These are phyloP conservation scores for Ceratocystis diversiconidia DNA, from an alignment of 2,329 filamentous ascomycete species.

Conservation along the genomic window DNA sequence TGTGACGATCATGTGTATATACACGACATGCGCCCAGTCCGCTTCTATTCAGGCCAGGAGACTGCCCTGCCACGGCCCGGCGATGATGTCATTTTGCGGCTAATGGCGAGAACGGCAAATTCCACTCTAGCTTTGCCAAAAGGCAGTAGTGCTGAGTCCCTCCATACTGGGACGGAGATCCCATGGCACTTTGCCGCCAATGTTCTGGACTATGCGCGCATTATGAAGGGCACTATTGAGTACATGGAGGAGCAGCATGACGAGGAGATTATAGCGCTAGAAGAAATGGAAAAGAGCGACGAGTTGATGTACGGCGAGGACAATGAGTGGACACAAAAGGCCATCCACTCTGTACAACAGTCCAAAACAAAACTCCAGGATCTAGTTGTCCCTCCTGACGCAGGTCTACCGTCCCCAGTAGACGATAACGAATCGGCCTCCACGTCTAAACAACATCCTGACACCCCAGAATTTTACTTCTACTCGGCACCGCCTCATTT, in stretches of 20 bases:
- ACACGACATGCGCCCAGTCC: slow-evolving; percentile 76
- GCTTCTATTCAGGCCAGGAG: slow-evolving; percentile 85
- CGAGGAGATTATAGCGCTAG: slow-evolving; percentile 59
- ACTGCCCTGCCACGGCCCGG: slow-evolving; percentile 65
- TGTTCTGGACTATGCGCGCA: slow-evolving; percentile 82
- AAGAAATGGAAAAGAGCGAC: slow-evolving; percentile 70
- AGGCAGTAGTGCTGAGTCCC: slow-evolving; percentile 54
- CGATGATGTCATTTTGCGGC: slow-evolving; percentile 73
- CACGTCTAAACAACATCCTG: neutral
- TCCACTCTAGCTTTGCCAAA: slow-evolving; percentile 79
- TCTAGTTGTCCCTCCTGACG: slow-evolving; percentile 8
- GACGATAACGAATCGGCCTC: neutral
- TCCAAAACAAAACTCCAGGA: slow-evolving; percentile 55
- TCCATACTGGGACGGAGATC: slow-evolving; percentile 58
- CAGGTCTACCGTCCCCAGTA: neutral
- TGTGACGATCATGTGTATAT: slow-evolving; percentile 89
- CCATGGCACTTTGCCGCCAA: slow-evolving; percentile 94
- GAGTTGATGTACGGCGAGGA: slow-evolving; percentile 85
- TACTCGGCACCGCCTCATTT: slow-evolving; percentile 79
- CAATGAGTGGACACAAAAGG: slow-evolving; percentile 80
- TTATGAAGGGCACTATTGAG: slow-evolving; percentile 84
- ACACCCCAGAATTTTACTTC: slow-evolving; percentile 41
- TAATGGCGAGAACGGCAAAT: slow-evolving; percentile 66
- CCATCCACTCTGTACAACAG: slow-evolving; percentile 57
- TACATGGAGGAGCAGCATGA: slow-evolving; percentile 79